These are phyloP conservation scores for Xerocomus brunneocitrinus DNA, from an alignment of 768 basidiomycete genomes.

Conservation along the genomic window DNA sequence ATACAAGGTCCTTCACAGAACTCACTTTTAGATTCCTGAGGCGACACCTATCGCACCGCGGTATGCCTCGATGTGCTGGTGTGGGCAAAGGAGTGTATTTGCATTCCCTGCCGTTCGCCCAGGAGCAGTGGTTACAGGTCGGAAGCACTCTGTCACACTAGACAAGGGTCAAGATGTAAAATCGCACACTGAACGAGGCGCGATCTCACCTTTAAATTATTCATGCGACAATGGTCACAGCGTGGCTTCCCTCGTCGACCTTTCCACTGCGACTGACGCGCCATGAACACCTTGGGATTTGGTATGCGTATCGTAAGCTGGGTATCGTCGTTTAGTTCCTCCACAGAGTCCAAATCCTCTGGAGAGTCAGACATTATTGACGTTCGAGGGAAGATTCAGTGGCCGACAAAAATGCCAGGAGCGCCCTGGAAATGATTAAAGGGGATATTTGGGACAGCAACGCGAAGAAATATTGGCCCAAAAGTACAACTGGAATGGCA, in stretches of 20 bases:
- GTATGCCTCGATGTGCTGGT: conserved; percentile 71
- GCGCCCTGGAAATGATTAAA: neutral
- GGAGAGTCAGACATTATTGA: conserved; percentile 33
- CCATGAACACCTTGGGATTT: conserved; percentile 62
- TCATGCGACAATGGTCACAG: conserved; percentile 67
- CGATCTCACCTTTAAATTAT: conserved; percentile 62
- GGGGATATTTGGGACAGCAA: conserved; percentile 7
- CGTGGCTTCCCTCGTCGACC: conserved; percentile 71
- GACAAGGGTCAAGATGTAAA: conserved; percentile 11
- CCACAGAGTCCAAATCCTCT: conserved; percentile 36
- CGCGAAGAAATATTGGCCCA: conserved; percentile 7
- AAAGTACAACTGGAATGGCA: conserved; percentile 2
- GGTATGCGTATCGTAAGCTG: conserved; percentile 64
- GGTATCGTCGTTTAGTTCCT: conserved; percentile 43
- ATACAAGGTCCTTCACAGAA: neutral
- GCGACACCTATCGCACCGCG: conserved; percentile 69
- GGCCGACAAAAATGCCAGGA: conserved; percentile 16
- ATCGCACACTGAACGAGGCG: neutral
- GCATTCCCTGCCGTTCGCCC: conserved; percentile 60
- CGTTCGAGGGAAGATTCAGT: conserved; percentile 8
- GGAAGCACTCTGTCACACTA: conserved; percentile 71
- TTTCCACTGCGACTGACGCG: conserved; percentile 69
- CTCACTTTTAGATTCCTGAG: conserved; percentile 61
- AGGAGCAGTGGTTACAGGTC: conserved; percentile 67
- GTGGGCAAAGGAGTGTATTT: conserved; percentile 71